Percentiles rank a stretch among this genome's conserved stretches.
phyloP scores from a whole-genome alignment of 2,329 filamentous ascomycete species.

The Fusarium sarcochroum region DNA sequence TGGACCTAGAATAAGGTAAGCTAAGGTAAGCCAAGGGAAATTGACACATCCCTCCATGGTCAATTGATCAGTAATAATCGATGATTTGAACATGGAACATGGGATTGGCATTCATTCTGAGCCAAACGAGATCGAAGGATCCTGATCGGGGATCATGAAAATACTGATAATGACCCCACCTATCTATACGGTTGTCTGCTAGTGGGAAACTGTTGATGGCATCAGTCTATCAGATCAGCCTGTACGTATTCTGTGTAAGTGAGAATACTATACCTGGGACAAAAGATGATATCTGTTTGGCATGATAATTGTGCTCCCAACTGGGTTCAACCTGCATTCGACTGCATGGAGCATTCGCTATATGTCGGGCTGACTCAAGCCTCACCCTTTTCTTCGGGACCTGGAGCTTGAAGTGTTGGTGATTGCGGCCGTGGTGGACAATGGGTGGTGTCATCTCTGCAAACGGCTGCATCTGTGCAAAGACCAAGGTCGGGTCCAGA shows the following conservation, averaged over 20 bases:
- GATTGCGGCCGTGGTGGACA: constrained; percentile 9
- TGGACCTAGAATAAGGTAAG: neutral
- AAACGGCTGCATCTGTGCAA: constrained; percentile 34
- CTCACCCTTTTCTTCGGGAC: constrained; percentile 17
- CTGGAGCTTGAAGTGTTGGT: constrained; percentile 23
- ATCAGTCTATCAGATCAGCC: neutral
- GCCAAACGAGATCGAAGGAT: constrained; percentile 10
- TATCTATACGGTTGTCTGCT: neutral
- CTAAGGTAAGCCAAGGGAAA: constrained; percentile 21
- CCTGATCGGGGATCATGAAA: constrained; percentile 18
- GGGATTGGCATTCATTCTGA: constrained; percentile 4
- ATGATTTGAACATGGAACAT: constrained; percentile 21
- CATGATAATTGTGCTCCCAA: constrained; percentile 9
- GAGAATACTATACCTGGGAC: neutral
- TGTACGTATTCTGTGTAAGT: constrained; percentile 10
- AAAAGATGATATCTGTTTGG: constrained; percentile 3
- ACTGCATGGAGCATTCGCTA: constrained; percentile 24
- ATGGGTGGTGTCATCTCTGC: constrained; percentile 46
- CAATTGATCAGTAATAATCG: constrained; percentile 27
- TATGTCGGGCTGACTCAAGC: neutral
- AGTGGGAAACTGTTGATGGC: neutral
- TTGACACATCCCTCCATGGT: constrained; percentile 39
- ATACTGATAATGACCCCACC: constrained; percentile 19
- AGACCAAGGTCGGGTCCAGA: constrained; percentile 34
- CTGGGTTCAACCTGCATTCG: constrained; percentile 12